Percentiles rank a stretch among this genome's conserved stretches.
Conservation (phyloP, 495 filamentous ascomycete genomes). For the Bathelium albidoporum region DNA sequence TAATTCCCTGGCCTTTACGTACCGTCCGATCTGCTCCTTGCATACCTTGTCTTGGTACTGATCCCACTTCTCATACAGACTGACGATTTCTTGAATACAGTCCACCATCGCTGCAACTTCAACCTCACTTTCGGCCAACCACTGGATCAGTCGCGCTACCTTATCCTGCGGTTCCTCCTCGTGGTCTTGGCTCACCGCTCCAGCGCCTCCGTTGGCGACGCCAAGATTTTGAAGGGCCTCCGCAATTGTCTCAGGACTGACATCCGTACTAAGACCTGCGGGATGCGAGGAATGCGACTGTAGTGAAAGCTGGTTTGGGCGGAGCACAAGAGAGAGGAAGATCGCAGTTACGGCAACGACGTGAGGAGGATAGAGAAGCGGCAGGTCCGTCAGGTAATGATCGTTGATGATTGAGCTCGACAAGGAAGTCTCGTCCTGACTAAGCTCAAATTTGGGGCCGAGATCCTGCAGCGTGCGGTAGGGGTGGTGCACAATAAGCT, state of each 20-base stretch:
- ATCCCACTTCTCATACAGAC: conserved; percentile 88
- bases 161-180: conserved; percentile 17
- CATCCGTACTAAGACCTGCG: conserved; percentile 17
- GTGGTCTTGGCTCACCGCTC: conserved; percentile 7
- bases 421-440: conserved; percentile 64
- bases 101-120: conserved; percentile 90
- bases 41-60: conserved; percentile 75
- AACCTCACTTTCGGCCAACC: conserved; percentile 85
- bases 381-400: conserved; percentile 88
- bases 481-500: conserved; percentile 93
- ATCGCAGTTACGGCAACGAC: conserved; percentile 85
- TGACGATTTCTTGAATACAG: conserved; percentile 89
- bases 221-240: conserved; percentile 8
- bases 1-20: conserved; percentile 73
- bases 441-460: conserved; percentile 56
- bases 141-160: conserved; percentile 63
- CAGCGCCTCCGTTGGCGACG: not conserved
- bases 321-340: conserved; percentile 71
- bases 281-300: conserved; percentile 26
- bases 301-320: conserved; percentile 41
- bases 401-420: conserved; percentile 91
- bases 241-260: conserved; percentile 11
- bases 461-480: conserved; percentile 78
- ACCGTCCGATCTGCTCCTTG: conserved; percentile 67
- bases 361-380: conserved; percentile 79